Evolutionary conservation across 176 grass and related monocot genomes (phyloP), one percentile per base, ranked within the genome.

Genomic region (Elymus sibiricus): DNA sequence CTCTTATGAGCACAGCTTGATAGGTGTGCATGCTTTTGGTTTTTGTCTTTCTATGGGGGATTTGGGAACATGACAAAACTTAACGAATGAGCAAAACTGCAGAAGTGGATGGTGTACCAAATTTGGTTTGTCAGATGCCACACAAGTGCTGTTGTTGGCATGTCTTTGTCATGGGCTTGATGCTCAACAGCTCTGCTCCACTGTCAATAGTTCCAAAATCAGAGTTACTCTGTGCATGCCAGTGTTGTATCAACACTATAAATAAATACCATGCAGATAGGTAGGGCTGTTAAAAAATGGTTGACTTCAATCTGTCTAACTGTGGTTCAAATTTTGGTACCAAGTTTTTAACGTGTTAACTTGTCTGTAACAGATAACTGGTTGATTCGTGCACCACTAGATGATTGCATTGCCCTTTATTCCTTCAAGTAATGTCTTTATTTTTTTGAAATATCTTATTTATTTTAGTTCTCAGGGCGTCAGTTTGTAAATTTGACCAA

Each of bases 21-120:
- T 79, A 56, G 51, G 31, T 63, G 53, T 17, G 49, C 53, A 64
- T 70, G 28, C 86, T 77, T 22, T 38, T 77, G 11, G 35, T 49
- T 31, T 39, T 84, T 81, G 76, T 88, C 77, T 85, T 77, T 29
- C 64, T 87, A 16, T 75, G 72, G 9, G 15, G 47, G 72, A 76
- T 76, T 56, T 70, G 58, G 79, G 77, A 88, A 81, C 42, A 91
- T 82, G 82, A 64, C 70, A 82, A 85, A 44, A 11, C 86, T 85
- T 88, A 47, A 88, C 85, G 86, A 81, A 63, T 88, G 80, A 82
- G 26, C 47, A 81, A 91, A 78, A 77, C 69, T 63, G 24, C 77
- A 81, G 64, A 79, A 88, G 29, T 88, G 80, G 86, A 91, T 72
- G 77, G 77, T 85, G 62, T 88, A 91, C 90, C 82, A 81, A 77